Base-by-base conservation (phyloP, 2,329 filamentous ascomycete genomes). In the Parafenestella ontariensis region DNA sequence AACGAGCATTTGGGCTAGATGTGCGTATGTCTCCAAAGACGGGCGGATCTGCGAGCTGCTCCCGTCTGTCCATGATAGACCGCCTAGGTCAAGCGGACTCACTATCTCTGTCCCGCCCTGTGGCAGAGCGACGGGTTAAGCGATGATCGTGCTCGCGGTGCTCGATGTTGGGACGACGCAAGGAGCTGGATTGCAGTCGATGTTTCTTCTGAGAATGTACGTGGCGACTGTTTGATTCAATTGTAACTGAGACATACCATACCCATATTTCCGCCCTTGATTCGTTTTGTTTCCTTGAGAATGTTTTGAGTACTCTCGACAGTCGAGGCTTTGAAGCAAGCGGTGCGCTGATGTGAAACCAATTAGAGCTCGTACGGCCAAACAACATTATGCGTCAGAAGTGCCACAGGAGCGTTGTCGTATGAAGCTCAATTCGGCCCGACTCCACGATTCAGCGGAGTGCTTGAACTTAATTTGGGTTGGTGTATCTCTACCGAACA, bases 91-190 rank as follows among this genome's bases (percentile, higher is more conserved):
- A 9, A 18, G 40, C 49, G 34, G 20, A 54, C 44, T 59, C 55
- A 44, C 56, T 59, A 43, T 59, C 52, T 9, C 56, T 40, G 17
- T 59, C 56, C 56, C 56, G 56, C 3, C 56, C 56, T 10, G 46
- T 3, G 56, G 56, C 2, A 59, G 49, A 15, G 52, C 56, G 43
- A 59, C 56, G 39, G 56, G 56, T 24, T 59, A 52, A n/a, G 56
- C 53, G 11, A 59, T 50, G 33, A 59, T 39, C 3, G 48, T 49
- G 15, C 43, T 29, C 1, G 15, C 21, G 3, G 29, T 18, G 8
- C 20, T 34, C 6, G 49, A 44, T 9, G 56, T 34, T 6, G 56
- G 56, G 1, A 59, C 31, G 13, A 46, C 37, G 28, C 56, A 59
- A 43, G 48, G 51, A 9, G 49, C 41, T 4, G 56, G 46, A n/a